phyloP scores from a whole-genome alignment of 371 early-diverging fungal species.

The Capniomyces stellatus region DNA sequence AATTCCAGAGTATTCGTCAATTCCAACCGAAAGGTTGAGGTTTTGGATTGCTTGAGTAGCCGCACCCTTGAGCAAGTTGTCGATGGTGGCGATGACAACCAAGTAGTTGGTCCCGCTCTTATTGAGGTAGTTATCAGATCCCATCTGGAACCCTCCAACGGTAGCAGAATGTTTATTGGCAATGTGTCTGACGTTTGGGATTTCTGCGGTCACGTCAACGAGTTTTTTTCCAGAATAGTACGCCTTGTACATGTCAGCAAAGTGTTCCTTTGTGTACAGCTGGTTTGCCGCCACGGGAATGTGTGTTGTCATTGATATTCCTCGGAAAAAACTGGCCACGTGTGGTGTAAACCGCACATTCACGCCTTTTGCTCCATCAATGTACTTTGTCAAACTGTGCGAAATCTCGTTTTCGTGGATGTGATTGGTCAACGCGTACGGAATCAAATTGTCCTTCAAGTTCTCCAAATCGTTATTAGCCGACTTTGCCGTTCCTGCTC shows the following conservation, averaged over 20 bases:
- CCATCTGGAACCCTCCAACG: conserved; percentile 81
- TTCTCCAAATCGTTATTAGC: conserved; percentile 79
- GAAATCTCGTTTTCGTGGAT: conserved; percentile 89
- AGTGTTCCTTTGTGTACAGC: conserved; percentile 25
- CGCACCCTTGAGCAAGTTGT: conserved; percentile 90
- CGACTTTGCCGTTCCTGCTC: conserved; percentile 89
- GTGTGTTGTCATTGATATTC: conserved; percentile 74
- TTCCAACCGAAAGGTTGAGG: conserved; percentile 23
- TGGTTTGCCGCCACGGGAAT: conserved; percentile 30
- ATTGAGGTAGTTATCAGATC: conserved; percentile 17
- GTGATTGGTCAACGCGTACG: conserved; percentile 82
- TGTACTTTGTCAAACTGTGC: conserved; percentile 43
- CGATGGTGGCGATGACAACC: conserved; percentile 83
- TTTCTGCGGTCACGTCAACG: conserved; percentile 43
- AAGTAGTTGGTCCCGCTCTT: neutral
- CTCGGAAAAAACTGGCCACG: conserved; percentile 83
- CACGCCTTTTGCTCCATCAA: conserved; percentile 14
- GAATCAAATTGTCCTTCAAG: conserved; percentile 69
- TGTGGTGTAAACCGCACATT: conserved; percentile 66
- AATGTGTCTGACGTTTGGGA: conserved; percentile 78
- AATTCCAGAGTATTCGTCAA: conserved; percentile 70
- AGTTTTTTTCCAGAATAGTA: conserved; percentile 39
- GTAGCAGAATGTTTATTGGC: conserved; percentile 66
- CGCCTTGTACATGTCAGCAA: conserved; percentile 36
- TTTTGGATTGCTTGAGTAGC: conserved; percentile 89